Evolutionary conservation across 345 rosid species (phyloP), one percentile per base, ranked within the genome.

Genomic region (Zanthoxylum bungeanum): DNA sequence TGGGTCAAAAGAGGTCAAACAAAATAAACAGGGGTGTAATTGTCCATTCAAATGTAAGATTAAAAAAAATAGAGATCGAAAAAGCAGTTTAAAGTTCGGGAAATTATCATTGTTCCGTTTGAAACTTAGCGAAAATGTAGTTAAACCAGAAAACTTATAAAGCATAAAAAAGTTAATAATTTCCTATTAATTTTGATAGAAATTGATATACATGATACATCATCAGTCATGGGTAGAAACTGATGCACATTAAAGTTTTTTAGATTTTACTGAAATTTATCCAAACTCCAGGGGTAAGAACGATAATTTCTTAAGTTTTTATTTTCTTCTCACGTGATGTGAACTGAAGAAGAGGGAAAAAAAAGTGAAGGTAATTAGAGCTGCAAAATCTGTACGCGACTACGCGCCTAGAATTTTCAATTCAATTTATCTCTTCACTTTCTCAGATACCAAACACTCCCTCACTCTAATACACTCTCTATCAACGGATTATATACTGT

Each of bases 371-470:
- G 49, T 4, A 44, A 22, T 30, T 31, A 64, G 84, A 85, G 82
- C 85, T 77, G 85, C 76, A 70, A 60, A 87, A 81, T 75, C 85
- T 84, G 75, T 79, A 75, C 86, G 79, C 73, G 77, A 80, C 76
- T 79, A 75, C 86, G 79, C 73, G 77, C 81, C 66, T 81, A 53
- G 47, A 64, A 72, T 78, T 81, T 78, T 74, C 75, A 70, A 61
- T 76, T 70, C 58, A 61, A 71, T 76, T 17, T 56, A 53, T 68
- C 72, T 77, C 64, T 56, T 56, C 80, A 44, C 77, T 78, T 77
- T 77, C 87, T 78, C 68, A 69, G 80, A 55, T 75, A 64, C 77
- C 82, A 75, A 82, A 87, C 83, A 65, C 73, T 69, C 66, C 65
- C 37, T 68, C 7, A 16, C 42, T 33, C 52, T 11, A 53, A 5